Conservation (phyloP, 352 stramenopile species). For the Phytophthora litchii region DNA sequence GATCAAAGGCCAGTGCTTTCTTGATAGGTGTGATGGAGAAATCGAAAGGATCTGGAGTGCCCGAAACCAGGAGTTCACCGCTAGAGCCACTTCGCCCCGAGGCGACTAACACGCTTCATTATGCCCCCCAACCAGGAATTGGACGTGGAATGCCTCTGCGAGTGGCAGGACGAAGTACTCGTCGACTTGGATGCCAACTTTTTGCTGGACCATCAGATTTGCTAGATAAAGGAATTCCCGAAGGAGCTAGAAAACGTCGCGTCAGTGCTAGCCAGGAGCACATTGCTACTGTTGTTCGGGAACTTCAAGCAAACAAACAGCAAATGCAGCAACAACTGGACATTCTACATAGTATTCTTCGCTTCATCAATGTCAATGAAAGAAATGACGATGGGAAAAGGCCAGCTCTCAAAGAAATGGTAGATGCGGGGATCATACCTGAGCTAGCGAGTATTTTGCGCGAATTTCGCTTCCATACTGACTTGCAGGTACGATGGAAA, state of each 20-base stretch:
- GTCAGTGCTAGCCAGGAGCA: conserved; percentile 25
- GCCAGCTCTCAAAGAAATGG: conserved; percentile 44
- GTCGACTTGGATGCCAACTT: conserved; percentile 19
- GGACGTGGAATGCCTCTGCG: conserved; percentile 42
- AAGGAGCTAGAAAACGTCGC: conserved; percentile 1
- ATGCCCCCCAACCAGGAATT: conserved; percentile 26
- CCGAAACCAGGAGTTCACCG: conserved; percentile 26
- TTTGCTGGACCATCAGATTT: conserved; percentile 1
- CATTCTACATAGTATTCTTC: conserved; percentile 44
- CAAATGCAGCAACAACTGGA: conserved; percentile 46
- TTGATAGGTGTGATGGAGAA: conserved; percentile 55
- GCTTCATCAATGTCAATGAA: conserved; percentile 33
- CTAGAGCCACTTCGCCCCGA: conserved; percentile 28
- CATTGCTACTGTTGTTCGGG: conserved; percentile 35
- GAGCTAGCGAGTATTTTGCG: conserved; percentile 49
- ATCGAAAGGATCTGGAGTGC: conserved; percentile 17
- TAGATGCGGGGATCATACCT: conserved; percentile 46
- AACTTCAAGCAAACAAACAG: conserved; percentile 43
- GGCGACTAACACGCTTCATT: conserved; percentile 37
- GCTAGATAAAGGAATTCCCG: conserved; percentile 3
- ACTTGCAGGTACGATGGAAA: conserved; percentile 43
- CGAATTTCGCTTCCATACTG: conserved; percentile 71
- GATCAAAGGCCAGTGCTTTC: conserved; percentile 68
- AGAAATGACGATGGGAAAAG: conserved; percentile 33
- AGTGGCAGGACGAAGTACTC: conserved; percentile 11